Percentiles rank a stretch among this genome's conserved stretches.
Evolutionary conservation across 306 rosid genomes (phyloP).

Genomic region (Astragalus membranaceus): DNA sequence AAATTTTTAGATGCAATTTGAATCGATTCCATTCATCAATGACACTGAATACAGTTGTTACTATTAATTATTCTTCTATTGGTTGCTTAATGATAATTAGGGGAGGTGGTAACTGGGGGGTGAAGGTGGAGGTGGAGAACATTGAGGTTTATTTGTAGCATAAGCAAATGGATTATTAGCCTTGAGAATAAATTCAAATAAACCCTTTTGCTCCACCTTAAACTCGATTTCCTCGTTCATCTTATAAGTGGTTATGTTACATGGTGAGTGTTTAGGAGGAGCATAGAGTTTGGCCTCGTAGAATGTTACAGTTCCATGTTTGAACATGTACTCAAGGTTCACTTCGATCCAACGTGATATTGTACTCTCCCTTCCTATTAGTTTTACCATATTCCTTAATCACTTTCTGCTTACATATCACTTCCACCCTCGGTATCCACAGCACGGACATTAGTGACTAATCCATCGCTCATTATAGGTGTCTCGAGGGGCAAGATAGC

Average conservation of each 20-base stretch:
- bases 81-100: no score
- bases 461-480: no score
- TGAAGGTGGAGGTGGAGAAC: constrained; percentile 17
- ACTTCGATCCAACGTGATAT: constrained; percentile 32
- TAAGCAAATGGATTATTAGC: constrained; percentile 67
- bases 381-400: constrained; percentile 56
- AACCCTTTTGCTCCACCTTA: constrained; percentile 10
- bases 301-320: constrained; percentile 29
- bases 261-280: constrained; percentile 50
- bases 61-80: no score
- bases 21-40: no score
- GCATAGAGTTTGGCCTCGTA: constrained; percentile 56
- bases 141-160: constrained; percentile 21
- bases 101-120: neutral
- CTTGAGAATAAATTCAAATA: constrained; percentile 39
- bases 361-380: constrained; percentile 59
- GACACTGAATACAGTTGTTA: no score
- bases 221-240: constrained; percentile 26
- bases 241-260: constrained; percentile 48
- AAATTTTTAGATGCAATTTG: no score
- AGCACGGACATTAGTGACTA: no score
- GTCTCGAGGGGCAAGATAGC: no score
- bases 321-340: constrained; percentile 26
- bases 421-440: no score
- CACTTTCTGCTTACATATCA: constrained; percentile 36